Evolutionary conservation across 2,329 filamentous ascomycete genomes (phyloP), one percentile per base, ranked within the genome.

Genomic region (Penicillium fuscoglaucum): DNA sequence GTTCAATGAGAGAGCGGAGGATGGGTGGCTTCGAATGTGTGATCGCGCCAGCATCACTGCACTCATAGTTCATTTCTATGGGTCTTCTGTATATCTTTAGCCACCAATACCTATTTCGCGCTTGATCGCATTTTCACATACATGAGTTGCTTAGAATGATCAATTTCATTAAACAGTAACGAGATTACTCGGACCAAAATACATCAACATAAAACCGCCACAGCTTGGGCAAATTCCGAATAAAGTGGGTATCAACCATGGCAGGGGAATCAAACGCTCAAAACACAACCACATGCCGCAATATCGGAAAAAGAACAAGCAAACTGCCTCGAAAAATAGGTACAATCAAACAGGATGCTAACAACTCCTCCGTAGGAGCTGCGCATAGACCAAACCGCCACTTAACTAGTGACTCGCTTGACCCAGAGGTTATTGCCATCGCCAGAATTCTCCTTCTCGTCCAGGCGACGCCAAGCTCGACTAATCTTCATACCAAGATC

Each of bases 401-500:
- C n/a, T 15, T 72, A 88, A 61, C 81, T 84, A 21, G 90, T 92
- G 60, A 92, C 87, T 62, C 91, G 82, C 68, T 88, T 84, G 50
- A 96, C 89, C 91, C 91, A 96, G 10, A 96, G 76, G 31, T 84
- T 84, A 12, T 84, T 85, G 68, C 90, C 66, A 57, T 74, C 73
- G 33, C 75, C 74, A 55, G 72, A 73, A 26, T 64, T 65, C 46
- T 76, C 72, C 52, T 88, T 83, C 62, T 87, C 84, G 67, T 93
- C 89, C 66, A 87, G 82, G 48, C 90, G 83, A 78, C 91, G 93
- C 76, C 90, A 88, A 10, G 89, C 87, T 24, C 89, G 80, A 71
- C 90, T 85, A 55, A 95, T 79, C 73, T 87, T 88, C 67, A 95
- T 76, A 1, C 90, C 90, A 43, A 93, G 76, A 56, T 95, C 90